Evolutionary conservation across 1,284 basidiomycete species (phyloP).

Genomic region (Taiwanofungus camphoratus): DNA sequence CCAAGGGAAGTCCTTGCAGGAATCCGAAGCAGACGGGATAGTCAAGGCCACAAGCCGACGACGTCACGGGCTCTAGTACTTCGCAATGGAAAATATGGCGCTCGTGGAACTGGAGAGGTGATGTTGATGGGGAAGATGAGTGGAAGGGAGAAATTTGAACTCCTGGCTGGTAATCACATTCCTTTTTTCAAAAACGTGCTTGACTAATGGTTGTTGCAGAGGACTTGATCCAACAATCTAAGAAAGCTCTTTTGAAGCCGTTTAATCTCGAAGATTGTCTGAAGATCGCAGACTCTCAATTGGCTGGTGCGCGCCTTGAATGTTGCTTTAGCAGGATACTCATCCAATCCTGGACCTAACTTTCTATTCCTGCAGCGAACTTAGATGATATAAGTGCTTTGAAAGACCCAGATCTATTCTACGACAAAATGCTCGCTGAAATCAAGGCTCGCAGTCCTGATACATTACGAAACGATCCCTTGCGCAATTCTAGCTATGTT

Average conservation of each 20-base stretch:
- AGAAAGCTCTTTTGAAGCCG: conserved; percentile 52
- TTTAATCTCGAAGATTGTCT: conserved; percentile 58
- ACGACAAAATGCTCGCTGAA: conserved; percentile 47
- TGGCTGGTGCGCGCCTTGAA: conserved; percentile 42
- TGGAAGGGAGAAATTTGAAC: conserved; percentile 72
- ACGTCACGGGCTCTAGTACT: conserved; percentile 67
- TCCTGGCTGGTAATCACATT: conserved; percentile 57
- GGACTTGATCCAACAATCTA: conserved; percentile 55
- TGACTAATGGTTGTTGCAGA: conserved; percentile 34
- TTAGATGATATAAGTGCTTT: conserved; percentile 63
- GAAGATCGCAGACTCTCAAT: conserved; percentile 65
- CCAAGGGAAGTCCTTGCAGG: conserved; percentile 44
- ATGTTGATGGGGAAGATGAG: conserved; percentile 50
- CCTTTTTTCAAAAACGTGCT: background rate
- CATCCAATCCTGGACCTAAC: background rate
- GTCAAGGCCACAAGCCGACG: conserved; percentile 49
- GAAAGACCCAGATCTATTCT: conserved; percentile 57
- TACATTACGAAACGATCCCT: conserved; percentile 26
- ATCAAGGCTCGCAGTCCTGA: conserved; percentile 42
- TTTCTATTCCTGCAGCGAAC: conserved; percentile 36
- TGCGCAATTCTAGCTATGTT: conserved; percentile 42
- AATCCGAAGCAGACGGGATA: conserved; percentile 33
- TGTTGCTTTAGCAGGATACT: conserved; percentile 2
- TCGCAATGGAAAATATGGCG: conserved; percentile 67
- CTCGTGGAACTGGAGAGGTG: conserved; percentile 64